A percentile compares a stretch with the other conserved stretches of the same genome.
Evolutionary conservation across 768 basidiomycete species (phyloP).

Genomic region (Gelatoporia subvermispora): DNA sequence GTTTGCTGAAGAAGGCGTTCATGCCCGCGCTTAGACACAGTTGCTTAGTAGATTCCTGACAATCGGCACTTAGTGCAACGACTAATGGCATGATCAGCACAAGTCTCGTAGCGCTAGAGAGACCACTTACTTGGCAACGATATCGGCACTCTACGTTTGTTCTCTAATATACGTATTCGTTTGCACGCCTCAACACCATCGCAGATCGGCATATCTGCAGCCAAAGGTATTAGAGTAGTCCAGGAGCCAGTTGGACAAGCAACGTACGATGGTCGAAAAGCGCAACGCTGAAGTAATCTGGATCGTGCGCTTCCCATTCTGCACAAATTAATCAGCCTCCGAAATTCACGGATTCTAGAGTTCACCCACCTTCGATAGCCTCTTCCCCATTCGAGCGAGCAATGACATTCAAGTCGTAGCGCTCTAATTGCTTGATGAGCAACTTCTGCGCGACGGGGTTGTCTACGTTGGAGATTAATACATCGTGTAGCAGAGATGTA

Average conservation of each 20-base stretch:
- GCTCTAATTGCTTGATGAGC: constrained; percentile 61
- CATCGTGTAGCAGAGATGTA: not conserved
- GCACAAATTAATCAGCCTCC: not conserved
- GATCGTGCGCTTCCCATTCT: constrained; percentile 68
- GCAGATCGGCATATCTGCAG: constrained; percentile 69
- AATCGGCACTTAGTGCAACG: constrained; percentile 70
- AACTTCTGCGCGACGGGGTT: constrained; percentile 68
- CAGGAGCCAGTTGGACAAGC: not conserved
- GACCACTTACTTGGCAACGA: constrained; percentile 49
- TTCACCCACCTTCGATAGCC: constrained; percentile 54
- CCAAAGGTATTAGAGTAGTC: not conserved
- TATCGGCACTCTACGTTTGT: constrained; percentile 44
- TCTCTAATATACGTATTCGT: constrained; percentile 54
- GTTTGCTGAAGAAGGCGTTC: constrained; percentile 75
- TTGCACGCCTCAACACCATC: constrained; percentile 76
- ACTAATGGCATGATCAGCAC: constrained; percentile 32
- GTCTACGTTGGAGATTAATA: constrained; percentile 33
- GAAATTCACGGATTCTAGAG: constrained; percentile 2
- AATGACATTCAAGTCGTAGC: constrained; percentile 52
- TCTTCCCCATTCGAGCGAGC: constrained; percentile 67
- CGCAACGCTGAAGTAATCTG: constrained; percentile 66
- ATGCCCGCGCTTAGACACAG: constrained; percentile 76
- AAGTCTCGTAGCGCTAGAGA: not conserved
- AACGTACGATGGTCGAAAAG: constrained; percentile 70
- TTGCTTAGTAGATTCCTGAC: constrained; percentile 71